These are phyloP conservation scores for Gnaphalium uliginosum DNA, from an alignment of 129 eudicot species.

Conservation along the genomic window DNA sequence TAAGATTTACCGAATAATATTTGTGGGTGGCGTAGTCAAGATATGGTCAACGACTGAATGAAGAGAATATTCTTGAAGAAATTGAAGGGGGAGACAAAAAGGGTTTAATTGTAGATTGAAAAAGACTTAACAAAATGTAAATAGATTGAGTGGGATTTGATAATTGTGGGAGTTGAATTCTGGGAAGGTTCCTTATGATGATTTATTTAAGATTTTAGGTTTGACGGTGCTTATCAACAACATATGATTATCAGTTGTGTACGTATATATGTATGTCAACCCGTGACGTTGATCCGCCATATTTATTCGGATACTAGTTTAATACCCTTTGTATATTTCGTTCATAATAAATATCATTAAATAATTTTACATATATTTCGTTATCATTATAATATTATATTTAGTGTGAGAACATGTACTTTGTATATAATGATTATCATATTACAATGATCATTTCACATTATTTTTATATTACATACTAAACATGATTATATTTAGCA, in stretches of 20 bases:
- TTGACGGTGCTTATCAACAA: conserved; percentile 4
- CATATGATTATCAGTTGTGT: no score
- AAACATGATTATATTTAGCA: no score
- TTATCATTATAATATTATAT: no score
- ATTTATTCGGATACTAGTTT: not conserved
- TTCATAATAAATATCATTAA: no score
- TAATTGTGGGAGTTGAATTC: not conserved
- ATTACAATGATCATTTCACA: no score
- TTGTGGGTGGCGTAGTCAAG: conserved; percentile 1
- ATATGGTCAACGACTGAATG: conserved; percentile 8
- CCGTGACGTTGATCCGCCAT: conserved; percentile 16
- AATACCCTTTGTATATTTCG: no score
- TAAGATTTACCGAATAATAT: conserved; percentile 10
- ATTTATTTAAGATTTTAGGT: not conserved
- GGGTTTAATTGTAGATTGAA: conserved; percentile 10
- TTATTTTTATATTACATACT: no score
- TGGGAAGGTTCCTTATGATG: conserved; percentile 6
- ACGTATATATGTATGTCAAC: conserved; percentile 17
- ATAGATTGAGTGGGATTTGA: conserved; percentile 14
- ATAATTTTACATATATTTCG: no score
- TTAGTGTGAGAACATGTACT: no score
- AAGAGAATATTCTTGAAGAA: conserved; percentile 17
- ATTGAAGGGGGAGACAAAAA: not conserved
- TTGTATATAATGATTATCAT: no score
- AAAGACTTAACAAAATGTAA: conserved; percentile 1